Base-by-base conservation (phyloP, 192 early-diverging fungal genomes). In the Dispira simplex region DNA sequence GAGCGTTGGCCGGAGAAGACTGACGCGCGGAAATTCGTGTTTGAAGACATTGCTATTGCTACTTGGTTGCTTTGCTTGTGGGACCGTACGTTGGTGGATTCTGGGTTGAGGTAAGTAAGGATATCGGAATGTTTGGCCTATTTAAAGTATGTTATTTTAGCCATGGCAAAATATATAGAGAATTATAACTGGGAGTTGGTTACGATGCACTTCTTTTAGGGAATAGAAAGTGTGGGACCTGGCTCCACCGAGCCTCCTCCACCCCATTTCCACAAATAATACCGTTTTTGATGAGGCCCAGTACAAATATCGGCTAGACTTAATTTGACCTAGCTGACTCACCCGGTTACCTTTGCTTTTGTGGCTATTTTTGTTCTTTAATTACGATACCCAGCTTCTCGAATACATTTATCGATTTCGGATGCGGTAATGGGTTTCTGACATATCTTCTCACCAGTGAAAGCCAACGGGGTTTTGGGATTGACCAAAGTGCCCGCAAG, bases 41-140 rank as follows among this genome's bases (percentile, higher is more conserved):
- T 80, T 70, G 91, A 93, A 71, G 91, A 93, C 64, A 83, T 93
- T 68, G 85, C 83, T 2, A 92, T 93, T 65, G 89, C 90, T 25
- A 85, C 82, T 51, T 93, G 82, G 79, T 67, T 93, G 46, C 80
- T 90, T 14, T 82, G 80, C 39, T 70, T 93, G 55, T 93, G 89
- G 88, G 63, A 84, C 47, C n/a, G 44, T 45, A 14, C n/a, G n/a
- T n/a, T n/a, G n/a, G n/a, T n/a, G n/a, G n/a, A n/a, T n/a, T n/a
- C n/a, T n/a, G n/a, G 39, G 25, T 39, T 6, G 32, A 39, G 32
- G 32, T 39, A 39, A 39, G 32, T 39, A 39, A 39, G 1, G 6
- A 39, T 39, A 39, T 39, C 3, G 32, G 32, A 6, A 4, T 39
- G 32, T 6, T 39, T 39, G 32, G 32, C 32, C 32, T 4, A 39